Evolutionary conservation across 148 eudicot species (phyloP), one percentile per base, ranked within the genome.

Genomic region (Fallopia convolvulus): DNA sequence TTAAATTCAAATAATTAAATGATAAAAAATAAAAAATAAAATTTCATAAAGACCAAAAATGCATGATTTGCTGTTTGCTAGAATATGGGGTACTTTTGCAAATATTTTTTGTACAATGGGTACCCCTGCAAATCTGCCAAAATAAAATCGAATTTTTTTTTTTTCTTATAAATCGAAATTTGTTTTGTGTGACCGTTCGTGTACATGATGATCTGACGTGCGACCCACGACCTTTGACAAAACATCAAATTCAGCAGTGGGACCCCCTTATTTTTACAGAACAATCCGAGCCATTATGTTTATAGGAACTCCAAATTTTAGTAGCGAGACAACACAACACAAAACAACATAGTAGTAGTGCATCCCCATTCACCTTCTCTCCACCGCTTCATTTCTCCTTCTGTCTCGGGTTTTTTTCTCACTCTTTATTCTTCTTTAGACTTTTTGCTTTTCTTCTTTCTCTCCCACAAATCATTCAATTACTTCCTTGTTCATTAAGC

Each of bases 191-290:
- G n/a, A n/a, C n/a, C n/a, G n/a, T 36, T 36, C n/a, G 46, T 68
- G 6, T 13, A 33, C 21, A 66, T 66, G 72, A 33, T 14, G 72
- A 33, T 33, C 72, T 33, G 21, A 68, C 72, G 72, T 68, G 72
- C 72, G 20, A 68, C 44, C 72, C 42, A 68, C 70, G 30, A 26
- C 30, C 70, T 12, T 14, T 32, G 40, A 41, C 41, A 65, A 65
- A 30, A 12, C 70, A 68, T 68, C 21, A 68, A 68, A 33, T 68
- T 68, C 72, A 36, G 20, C 33, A 14, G 72, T 68, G 72, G 46
- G 44, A 14, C 44, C 72, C 23, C 44, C 44, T 60, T 0, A 8
- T 60, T n/a, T n/a, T 23, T 30, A 61, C 33, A 61, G 39, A 68
- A 36, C 44, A 68, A 36, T 68, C 46, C 21, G 39, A 68, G 44